Percentiles rank a stretch among this genome's conserved stretches.
These are phyloP conservation scores for Podila epigama DNA, from an alignment of 192 early-diverging fungal genomes.

Conservation along the genomic window DNA sequence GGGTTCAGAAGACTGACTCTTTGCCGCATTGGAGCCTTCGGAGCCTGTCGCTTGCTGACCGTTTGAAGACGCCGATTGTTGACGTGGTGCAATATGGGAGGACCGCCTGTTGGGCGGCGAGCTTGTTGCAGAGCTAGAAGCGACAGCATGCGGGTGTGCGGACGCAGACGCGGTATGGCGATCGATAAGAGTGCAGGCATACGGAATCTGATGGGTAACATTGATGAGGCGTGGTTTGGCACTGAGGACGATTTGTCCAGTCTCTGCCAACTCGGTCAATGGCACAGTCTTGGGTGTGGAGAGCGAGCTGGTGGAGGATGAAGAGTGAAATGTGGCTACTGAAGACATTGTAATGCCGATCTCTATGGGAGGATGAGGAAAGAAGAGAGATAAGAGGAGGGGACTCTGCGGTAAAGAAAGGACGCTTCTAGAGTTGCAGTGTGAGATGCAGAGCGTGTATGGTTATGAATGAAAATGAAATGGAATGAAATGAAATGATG, in stretches of 20 bases:
- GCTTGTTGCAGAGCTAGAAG: background rate
- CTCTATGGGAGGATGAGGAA: background rate
- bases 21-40: background rate
- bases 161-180: conserved; percentile 6
- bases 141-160: background rate
- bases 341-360: background rate
- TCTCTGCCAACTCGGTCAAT: conserved; percentile 37
- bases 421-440: background rate
- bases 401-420: background rate
- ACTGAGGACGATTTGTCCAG: conserved; percentile 30
- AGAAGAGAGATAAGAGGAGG: background rate
- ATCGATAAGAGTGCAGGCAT: conserved; percentile 29
- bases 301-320: conserved; percentile 6
- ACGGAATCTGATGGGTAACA: conserved; percentile 65
- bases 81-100: background rate
- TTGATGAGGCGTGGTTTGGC: conserved; percentile 54
- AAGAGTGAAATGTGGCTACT: background rate
- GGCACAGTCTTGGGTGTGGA: conserved; percentile 11
- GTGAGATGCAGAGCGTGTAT: too few species aligned
- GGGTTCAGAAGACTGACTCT: background rate
- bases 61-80: background rate
- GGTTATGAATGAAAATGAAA: background rate
- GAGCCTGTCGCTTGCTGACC: background rate
- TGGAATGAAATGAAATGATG: background rate
- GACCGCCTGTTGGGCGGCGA: conserved; percentile 8